These are phyloP conservation scores for Acanthamoeba culbertsoni DNA, from an alignment of 208 protist species.

Conservation along the genomic window DNA sequence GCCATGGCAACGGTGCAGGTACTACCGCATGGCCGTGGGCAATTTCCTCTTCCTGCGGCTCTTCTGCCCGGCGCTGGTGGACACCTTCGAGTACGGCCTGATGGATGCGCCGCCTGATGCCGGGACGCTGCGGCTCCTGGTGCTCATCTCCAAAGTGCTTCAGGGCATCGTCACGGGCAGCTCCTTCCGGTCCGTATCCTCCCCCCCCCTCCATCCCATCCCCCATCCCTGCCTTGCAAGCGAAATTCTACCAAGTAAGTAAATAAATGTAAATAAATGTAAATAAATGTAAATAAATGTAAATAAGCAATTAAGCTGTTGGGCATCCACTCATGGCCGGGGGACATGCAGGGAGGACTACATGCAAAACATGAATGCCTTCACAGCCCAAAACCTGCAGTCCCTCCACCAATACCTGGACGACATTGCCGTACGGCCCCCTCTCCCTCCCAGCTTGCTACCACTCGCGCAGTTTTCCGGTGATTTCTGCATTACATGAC, in stretches of 20 bases:
- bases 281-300: no score
- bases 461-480: no score
- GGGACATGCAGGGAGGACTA: constrained; percentile 10
- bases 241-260: no score
- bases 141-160: constrained; percentile 18
- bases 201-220: background rate
- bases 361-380: constrained; percentile 32
- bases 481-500: no score
- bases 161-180: background rate
- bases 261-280: no score
- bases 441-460: background rate
- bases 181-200: background rate
- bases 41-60: constrained; percentile 22
- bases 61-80: background rate
- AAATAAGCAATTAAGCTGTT: no score
- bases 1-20: no score
- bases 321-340: no score
- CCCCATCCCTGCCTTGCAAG: background rate
- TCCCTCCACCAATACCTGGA: background rate
- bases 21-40: background rate
- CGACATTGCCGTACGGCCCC: background rate
- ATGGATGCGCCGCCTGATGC: background rate
- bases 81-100: background rate
- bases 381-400: background rate
- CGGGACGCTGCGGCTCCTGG: background rate